These are phyloP conservation scores for Pythium periplocum DNA, from an alignment of 352 stramenopile species.

Conservation along the genomic window DNA sequence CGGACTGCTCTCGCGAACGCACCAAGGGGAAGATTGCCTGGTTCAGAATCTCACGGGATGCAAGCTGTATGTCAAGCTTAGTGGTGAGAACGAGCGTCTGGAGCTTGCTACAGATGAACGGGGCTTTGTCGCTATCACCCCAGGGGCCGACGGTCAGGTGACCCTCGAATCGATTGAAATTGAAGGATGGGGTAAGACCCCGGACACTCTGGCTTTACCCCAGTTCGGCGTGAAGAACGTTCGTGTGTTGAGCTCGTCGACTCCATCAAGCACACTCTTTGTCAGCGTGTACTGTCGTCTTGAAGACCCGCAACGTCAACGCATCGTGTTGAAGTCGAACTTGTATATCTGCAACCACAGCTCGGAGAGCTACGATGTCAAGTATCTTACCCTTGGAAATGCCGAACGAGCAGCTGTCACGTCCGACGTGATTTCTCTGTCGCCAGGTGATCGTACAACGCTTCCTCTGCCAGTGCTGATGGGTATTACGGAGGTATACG, in stretches of 20 bases:
- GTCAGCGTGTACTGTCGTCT: constrained; percentile 65
- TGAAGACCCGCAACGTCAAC: constrained; percentile 56
- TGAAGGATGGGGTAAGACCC: constrained; percentile 50
- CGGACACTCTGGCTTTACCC: constrained; percentile 31
- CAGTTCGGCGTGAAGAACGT: constrained; percentile 62
- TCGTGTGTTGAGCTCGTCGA: constrained; percentile 23
- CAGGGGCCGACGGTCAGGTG: constrained; percentile 26
- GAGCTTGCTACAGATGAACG: constrained; percentile 44
- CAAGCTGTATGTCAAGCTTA: constrained; percentile 40
- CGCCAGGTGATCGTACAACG: constrained; percentile 54
- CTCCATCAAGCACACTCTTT: constrained; percentile 42
- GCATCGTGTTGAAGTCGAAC: constrained; percentile 76
- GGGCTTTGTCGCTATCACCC: constrained; percentile 21
- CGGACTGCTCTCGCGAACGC: constrained; percentile 26
- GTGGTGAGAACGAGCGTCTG: constrained; percentile 21
- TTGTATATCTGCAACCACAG: constrained; percentile 80
- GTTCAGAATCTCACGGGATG: constrained; percentile 72
- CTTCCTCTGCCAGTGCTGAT: constrained; percentile 63
- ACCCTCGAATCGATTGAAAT: constrained; percentile 49
- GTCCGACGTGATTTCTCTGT: constrained; percentile 54
- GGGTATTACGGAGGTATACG: constrained; percentile 81
- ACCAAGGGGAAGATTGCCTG: constrained; percentile 43
- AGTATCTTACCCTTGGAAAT: constrained; percentile 58
- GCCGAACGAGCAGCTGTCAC: constrained; percentile 39
- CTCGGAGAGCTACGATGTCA: constrained; percentile 64